Conservation (phyloP, 768 basidiomycete genomes). For the Kondoa subrosea region DNA sequence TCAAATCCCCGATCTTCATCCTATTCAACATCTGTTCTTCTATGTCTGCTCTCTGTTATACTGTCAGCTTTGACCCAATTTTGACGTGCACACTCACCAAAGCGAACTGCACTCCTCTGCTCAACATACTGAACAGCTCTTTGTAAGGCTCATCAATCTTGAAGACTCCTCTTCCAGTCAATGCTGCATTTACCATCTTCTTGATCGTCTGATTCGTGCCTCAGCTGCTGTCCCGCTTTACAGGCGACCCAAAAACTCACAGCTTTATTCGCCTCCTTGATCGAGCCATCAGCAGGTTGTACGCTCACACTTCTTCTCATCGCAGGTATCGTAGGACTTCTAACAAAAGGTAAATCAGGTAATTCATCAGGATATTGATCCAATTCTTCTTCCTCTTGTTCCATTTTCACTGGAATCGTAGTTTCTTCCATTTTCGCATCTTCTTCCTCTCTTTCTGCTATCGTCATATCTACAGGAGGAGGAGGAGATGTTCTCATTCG, state of each 20-base stretch:
- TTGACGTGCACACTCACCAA: neutral
- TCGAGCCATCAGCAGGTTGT: neutral
- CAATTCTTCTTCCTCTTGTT: neutral
- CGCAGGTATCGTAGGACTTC: neutral
- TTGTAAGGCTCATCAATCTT: neutral
- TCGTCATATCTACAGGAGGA: neutral
- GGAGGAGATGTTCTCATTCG: neutral
- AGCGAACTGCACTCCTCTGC: slow-evolving; percentile 7
- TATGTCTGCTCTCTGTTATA: neutral
- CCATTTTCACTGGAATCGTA: too few species aligned
- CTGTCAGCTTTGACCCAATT: neutral
- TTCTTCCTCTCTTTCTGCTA: too few species aligned
- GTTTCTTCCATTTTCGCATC: too few species aligned
- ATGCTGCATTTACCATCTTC: neutral
- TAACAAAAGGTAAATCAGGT: too few species aligned
- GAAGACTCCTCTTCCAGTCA: neutral
- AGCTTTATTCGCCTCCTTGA: neutral
- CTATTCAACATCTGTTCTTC: neutral
- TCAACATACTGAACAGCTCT: neutral
- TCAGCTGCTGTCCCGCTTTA: neutral
- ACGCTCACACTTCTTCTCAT: neutral
- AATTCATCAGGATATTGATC: neutral
- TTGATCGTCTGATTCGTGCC: neutral
- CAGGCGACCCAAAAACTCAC: neutral
- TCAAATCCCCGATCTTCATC: neutral